These are phyloP conservation scores for Capillidium heterosporum DNA, from an alignment of 371 early-diverging fungal genomes.

Conservation along the genomic window DNA sequence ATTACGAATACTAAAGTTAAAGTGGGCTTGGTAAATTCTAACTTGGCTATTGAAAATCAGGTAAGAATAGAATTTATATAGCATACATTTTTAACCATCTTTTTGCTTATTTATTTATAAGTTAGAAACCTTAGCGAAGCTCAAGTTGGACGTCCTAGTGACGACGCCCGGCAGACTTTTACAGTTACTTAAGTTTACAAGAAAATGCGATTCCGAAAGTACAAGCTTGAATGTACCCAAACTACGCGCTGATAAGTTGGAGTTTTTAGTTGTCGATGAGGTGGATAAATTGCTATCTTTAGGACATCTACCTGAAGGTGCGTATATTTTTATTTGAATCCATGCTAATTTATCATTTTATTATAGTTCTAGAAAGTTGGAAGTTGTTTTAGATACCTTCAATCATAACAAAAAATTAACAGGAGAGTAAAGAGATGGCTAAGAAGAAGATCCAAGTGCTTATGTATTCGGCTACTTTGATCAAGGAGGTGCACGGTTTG, in stretches of 20 bases:
- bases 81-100: background rate
- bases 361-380: slow-evolving; percentile 1
- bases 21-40: background rate
- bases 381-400: background rate
- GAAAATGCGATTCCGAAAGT: background rate
- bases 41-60: background rate
- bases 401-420: background rate
- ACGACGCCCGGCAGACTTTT: background rate
- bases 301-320: background rate
- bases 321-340: background rate
- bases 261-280: slow-evolving; percentile 6
- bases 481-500: slow-evolving; percentile 3
- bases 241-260: background rate
- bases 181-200: background rate
- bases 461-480: slow-evolving; percentile 3
- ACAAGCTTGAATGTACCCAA: background rate
- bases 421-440: too few relatives aligned
- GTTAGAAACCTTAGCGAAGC: background rate
- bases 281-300: slow-evolving; percentile 1
- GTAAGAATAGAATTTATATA: background rate
- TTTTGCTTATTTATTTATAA: too few relatives aligned
- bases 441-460: slow-evolving; percentile 1
- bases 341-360: background rate
- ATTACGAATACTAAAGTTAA: background rate
- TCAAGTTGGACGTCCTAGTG: background rate